Evolutionary conservation across 2,329 filamentous ascomycete species (phyloP), one percentile per base, ranked within the genome.

Genomic region (Didymella glomerata): DNA sequence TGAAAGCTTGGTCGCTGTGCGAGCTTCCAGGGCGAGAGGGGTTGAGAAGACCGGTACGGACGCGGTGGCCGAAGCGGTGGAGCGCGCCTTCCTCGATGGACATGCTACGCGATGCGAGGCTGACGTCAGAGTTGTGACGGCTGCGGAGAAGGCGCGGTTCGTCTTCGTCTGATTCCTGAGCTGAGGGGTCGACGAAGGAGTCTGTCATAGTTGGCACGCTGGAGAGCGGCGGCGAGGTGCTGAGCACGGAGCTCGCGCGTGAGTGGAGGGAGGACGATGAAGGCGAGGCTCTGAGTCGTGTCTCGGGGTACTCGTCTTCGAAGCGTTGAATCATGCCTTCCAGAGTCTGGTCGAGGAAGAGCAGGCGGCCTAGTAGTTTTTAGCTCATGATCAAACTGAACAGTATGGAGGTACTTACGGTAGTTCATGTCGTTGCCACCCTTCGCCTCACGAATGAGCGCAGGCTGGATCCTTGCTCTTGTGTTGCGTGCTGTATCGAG

Each of bases 221-320:
- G 34, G 70, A 74, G 49, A 64, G 61, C 9, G 71, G 68, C 2
- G 69, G 71, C 3, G 74, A 75, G 41, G 59, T 68, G 63, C 72
- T 75, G 11, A 70, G 69, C 30, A 68, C 48, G 38, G 73, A 77
- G 54, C 73, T 77, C 44, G 66, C 68, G 32, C 27, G 56, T 22
- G 69, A 74, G 53, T 69, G 63, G 75, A 77, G 8, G 64, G 65
- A 16, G 9, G 63, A 57, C 14, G 76, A 71, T 13, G 61, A 50
- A n/a, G 76, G 70, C 27, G 66, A 65, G 18, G 73, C 69, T 16
- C 72, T 66, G 41, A 86, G 81, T 34, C 92, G 88, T 0, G 91
- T 96, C 73, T 98, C 94, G 0, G 95, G 95, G 70, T 93, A 98
- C 77, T 98, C 94, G 74, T 96, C 91, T 76, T 98, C 95, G 74